Evolutionary conservation across 1,284 basidiomycete species (phyloP).

Genomic region (Cryptococcus sp.): DNA sequence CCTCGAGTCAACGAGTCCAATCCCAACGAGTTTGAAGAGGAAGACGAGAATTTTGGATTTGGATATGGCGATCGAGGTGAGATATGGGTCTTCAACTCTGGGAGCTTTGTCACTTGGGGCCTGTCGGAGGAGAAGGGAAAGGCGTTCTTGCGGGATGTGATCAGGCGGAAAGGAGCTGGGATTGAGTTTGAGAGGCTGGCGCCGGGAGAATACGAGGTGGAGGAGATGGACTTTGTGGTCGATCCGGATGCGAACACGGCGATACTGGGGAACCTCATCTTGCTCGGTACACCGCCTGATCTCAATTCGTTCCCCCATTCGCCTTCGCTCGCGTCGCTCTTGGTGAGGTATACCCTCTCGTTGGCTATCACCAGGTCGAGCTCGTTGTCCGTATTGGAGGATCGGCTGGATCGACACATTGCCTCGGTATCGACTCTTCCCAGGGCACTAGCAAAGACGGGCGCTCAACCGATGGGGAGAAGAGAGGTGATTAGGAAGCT

Average conservation of each 20-base stretch:
- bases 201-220: constrained; percentile 64
- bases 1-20: constrained; percentile 4
- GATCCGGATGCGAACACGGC: constrained; percentile 79
- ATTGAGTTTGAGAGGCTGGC: constrained; percentile 59
- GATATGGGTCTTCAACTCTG: constrained; percentile 77
- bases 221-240: constrained; percentile 83
- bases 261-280: constrained; percentile 80
- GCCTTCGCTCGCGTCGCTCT: constrained; percentile 51
- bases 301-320: constrained; percentile 43
- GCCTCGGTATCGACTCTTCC: constrained; percentile 72
- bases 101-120: constrained; percentile 83
- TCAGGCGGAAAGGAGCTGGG: constrained; percentile 51
- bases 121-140: constrained; percentile 70
- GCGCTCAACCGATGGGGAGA: constrained; percentile 70
- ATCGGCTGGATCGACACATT: constrained; percentile 71
- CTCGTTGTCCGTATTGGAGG: constrained; percentile 73
- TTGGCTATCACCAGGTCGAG: constrained; percentile 83
- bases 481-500: constrained; percentile 79
- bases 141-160: constrained; percentile 60
- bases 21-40: constrained; percentile 48
- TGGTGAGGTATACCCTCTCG: constrained; percentile 81
- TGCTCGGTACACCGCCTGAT: constrained; percentile 64
- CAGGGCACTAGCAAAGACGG: constrained; percentile 64
- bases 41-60: constrained; percentile 45
- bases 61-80: constrained; percentile 65